Percentiles rank a stretch among this genome's conserved stretches.
These are phyloP conservation scores for Pseudocercospora eumusae DNA, from an alignment of 2,329 filamentous ascomycete species.

Conservation along the genomic window DNA sequence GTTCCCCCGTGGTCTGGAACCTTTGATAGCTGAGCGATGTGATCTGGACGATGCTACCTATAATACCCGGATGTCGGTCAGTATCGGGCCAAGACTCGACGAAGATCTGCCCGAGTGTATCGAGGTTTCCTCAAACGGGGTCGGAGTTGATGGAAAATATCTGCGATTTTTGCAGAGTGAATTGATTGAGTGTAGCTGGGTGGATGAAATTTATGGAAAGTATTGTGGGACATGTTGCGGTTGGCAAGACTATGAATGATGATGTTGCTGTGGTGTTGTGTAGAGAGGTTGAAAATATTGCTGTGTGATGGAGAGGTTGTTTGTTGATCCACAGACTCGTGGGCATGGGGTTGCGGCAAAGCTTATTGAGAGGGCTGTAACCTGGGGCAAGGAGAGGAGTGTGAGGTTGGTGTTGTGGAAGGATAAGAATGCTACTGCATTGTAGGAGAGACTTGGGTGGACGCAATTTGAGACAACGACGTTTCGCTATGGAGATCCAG, in stretches of 20 bases:
- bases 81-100: slow-evolving; percentile 24
- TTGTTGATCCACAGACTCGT: slow-evolving; percentile 29
- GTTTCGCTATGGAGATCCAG: slow-evolving; percentile 20
- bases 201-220: slow-evolving; percentile 24
- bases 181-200: slow-evolving; percentile 27
- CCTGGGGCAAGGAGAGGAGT: slow-evolving; percentile 16
- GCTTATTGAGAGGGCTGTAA: slow-evolving; percentile 25
- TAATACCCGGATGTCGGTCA: background rate
- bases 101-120: slow-evolving; percentile 30
- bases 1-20: background rate
- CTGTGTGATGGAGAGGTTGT: slow-evolving; percentile 34
- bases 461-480: slow-evolving; percentile 22
- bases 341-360: slow-evolving; percentile 26
- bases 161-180: slow-evolving; percentile 20
- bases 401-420: slow-evolving; percentile 28
- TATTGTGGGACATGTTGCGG: slow-evolving; percentile 30
- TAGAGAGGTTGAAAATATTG: slow-evolving; percentile 19
- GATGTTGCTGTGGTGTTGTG: slow-evolving; percentile 29
- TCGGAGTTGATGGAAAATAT: slow-evolving; percentile 30
- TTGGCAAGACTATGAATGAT: slow-evolving; percentile 14
- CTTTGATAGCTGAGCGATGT: background rate
- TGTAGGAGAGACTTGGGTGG: slow-evolving; percentile 34
- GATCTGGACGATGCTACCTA: background rate
- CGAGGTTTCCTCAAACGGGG: slow-evolving; percentile 25
- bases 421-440: slow-evolving; percentile 29